phyloP scores from a whole-genome alignment of 768 basidiomycete species.

The Tubosaeta sp. region DNA sequence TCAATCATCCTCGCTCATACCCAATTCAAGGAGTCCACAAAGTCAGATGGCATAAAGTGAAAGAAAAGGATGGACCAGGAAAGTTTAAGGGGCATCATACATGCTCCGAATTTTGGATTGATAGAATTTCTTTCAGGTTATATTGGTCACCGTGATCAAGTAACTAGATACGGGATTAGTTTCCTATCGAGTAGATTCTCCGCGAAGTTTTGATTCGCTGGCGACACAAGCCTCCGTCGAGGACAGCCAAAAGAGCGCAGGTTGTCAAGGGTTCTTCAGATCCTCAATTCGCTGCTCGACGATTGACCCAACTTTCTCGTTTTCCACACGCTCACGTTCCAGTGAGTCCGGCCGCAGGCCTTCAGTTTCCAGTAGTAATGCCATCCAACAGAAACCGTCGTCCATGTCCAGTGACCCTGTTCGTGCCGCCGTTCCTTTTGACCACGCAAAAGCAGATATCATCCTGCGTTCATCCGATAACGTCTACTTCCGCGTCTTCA shows the following conservation, averaged over 20 bases:
- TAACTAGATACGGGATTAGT: no score
- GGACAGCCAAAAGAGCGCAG: background rate
- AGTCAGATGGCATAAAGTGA: no score
- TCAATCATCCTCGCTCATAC: no score
- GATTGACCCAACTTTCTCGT: background rate
- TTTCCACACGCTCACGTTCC: background rate
- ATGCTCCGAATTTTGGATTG: no score
- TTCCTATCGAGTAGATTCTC: background rate
- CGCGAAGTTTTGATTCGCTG: no score
- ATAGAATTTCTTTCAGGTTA: no score
- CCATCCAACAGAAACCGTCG: background rate
- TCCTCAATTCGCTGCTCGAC: background rate
- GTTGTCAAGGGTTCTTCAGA: background rate
- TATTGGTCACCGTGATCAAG: no score
- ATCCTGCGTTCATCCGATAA: conserved; percentile 25
- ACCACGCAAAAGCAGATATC: conserved; percentile 18
- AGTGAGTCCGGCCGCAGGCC: background rate
- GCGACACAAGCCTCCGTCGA: no score
- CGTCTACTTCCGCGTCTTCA: conserved; percentile 29
- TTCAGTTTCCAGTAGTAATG: background rate
- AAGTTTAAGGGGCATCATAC: no score
- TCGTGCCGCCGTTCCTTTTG: conserved; percentile 15
- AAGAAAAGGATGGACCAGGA: no score
- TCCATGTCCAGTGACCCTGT: background rate
- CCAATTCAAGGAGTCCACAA: no score